Base-by-base conservation (phyloP, 2,329 filamentous ascomycete genomes). In the Chaetomiaceae sp. region DNA sequence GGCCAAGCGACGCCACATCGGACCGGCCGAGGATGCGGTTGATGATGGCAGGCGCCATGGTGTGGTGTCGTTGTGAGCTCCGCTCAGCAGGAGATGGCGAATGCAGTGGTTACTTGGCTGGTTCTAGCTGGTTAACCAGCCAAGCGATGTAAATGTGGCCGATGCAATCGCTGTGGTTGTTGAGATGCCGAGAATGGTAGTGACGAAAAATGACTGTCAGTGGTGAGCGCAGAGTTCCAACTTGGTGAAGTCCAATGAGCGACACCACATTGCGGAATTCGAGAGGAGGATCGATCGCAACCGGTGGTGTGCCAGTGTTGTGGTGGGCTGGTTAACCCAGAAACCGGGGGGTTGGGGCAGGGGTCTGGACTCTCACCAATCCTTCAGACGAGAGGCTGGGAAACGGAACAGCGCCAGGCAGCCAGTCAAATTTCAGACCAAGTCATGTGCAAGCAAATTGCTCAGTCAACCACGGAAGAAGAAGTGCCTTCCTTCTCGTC, bases 11-110 rank as follows among this genome's bases (percentile, higher is more conserved):
- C 1, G 68, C 61, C 34, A 61, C 55, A 58, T 68, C 56, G 38
- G 50, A 49, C 40, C 66, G 63, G 46, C 63, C 56, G 23, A 69
- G 60, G 38, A 73, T 51, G 44, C 64, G 59, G 23, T 58, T 61
- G 55, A 68, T 46, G 42, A 75, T 57, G 23, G 73, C 68, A 36
- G 75, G 75, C 51, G 75, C 74, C 75, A 71, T 71, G 23, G 31
- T 48, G 53, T 29, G 27, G 15, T 46, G 53, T 37, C 29, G 55
- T 39, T 33, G 36, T 40, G 23, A 23, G 23, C 25, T 27, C 15
- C 14, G 3, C 15, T 36, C 19, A 23, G 29, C 20, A n/a, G 15
- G 2, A 9, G 23, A 19, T 37, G 53, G 50, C 34, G 19, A 33
- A 25, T 37, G 44, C 33, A 11, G 9, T 11, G 4, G 27, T 31